phyloP scores from a whole-genome alignment of 2,329 filamentous ascomycete species.

The Aureobasidium namibiae region DNA sequence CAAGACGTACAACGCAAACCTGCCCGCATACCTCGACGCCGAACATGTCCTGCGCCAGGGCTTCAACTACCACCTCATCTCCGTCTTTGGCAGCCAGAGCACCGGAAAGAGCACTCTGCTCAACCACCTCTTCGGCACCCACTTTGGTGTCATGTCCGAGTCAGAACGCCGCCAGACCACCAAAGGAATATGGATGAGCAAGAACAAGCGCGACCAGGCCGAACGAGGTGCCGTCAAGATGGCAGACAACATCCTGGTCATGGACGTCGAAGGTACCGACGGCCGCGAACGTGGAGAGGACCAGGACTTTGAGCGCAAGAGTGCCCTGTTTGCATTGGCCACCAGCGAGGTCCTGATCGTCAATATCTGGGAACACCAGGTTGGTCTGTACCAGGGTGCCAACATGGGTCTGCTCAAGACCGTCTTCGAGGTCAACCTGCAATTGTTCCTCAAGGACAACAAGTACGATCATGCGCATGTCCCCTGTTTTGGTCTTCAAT shows the following conservation, averaged over 20 bases:
- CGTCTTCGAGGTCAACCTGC: slow-evolving; percentile 96
- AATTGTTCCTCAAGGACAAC: slow-evolving; percentile 92
- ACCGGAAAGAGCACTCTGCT: slow-evolving; percentile 96
- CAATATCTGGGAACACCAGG: slow-evolving; percentile 99
- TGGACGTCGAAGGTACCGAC: slow-evolving; percentile 98
- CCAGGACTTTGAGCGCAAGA: slow-evolving; percentile 98
- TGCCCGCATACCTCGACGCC: slow-evolving; percentile 72
- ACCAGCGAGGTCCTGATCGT: slow-evolving; percentile 97
- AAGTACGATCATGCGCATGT: slow-evolving; percentile 50
- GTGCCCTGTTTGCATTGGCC: slow-evolving; percentile 89
- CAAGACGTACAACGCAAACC: slow-evolving; percentile 82
- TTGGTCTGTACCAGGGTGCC: slow-evolving; percentile 93
- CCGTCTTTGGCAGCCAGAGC: slow-evolving; percentile 96
- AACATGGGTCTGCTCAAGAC: slow-evolving; percentile 99
- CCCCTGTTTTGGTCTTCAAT: neutral
- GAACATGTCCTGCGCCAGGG: slow-evolving; percentile 78
- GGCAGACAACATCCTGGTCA: slow-evolving; percentile 97
- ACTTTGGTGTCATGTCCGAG: slow-evolving; percentile 98
- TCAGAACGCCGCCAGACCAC: slow-evolving; percentile 89
- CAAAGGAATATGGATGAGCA: slow-evolving; percentile 99
- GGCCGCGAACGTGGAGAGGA: slow-evolving; percentile 94
- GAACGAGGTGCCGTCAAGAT: slow-evolving; percentile 52
- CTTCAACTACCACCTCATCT: slow-evolving; percentile 99
- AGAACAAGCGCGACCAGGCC: slow-evolving; percentile 63
- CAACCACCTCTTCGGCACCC: slow-evolving; percentile 89